Conservation (phyloP, 163 green algal genomes). For the Scenedesmus sp. region DNA sequence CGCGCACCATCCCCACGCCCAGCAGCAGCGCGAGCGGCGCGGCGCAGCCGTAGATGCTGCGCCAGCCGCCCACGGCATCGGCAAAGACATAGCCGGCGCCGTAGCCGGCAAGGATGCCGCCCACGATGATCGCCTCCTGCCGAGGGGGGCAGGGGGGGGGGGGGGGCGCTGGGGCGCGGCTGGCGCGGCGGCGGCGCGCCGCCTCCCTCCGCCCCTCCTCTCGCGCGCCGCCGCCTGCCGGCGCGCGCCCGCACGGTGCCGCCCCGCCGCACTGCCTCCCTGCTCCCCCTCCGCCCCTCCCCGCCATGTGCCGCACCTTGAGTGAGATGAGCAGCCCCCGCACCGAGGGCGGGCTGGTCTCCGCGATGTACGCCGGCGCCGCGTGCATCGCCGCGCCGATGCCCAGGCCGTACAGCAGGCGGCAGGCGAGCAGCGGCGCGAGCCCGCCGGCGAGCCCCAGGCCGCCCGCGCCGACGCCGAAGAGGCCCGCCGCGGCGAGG, state of each 20-base stretch:
- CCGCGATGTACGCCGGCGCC: conserved; percentile 92
- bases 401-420: conserved; percentile 80
- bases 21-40: conserved; percentile 65
- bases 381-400: conserved; percentile 95
- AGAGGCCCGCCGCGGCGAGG: conserved; percentile 75
- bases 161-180: conserved; percentile 36
- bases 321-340: conserved; percentile 85
- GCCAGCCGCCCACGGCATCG: conserved; percentile 79
- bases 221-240: neutral
- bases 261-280: neutral
- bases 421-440: conserved; percentile 14
- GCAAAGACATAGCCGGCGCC: conserved; percentile 63
- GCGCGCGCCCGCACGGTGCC: conserved; percentile 22
- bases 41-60: conserved; percentile 77
- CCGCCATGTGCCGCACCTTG: conserved; percentile 82
- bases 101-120: conserved; percentile 90
- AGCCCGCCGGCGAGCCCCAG: conserved; percentile 25
- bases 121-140: conserved; percentile 58
- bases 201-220: no score
- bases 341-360: conserved; percentile 70
- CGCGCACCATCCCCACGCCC: conserved; percentile 50
- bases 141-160: neutral
- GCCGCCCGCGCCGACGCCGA: conserved; percentile 52
- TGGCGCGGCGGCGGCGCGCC: neutral
- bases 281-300: neutral